Percentiles rank a stretch among this genome's conserved stretches.
Evolutionary conservation across 306 rosid species (phyloP).

Genomic region (Lathyrus oleraceus): DNA sequence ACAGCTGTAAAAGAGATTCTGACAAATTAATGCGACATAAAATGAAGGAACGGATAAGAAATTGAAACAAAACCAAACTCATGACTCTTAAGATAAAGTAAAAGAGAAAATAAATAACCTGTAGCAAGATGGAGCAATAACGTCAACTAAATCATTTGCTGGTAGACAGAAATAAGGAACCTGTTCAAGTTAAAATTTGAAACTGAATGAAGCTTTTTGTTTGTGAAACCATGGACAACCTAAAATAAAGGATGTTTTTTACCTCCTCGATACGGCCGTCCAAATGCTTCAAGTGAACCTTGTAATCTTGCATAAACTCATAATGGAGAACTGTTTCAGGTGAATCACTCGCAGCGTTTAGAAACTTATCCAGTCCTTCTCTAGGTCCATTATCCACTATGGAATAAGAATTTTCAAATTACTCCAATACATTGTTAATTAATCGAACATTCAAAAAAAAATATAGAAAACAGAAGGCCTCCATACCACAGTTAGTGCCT

Average conservation of each 20-base stretch:
- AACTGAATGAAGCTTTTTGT: slow-evolving; percentile 42
- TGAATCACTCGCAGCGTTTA: slow-evolving; percentile 84
- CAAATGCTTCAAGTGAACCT: slow-evolving; percentile 97
- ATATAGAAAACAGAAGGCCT: slow-evolving; percentile 11
- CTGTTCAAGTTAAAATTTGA: slow-evolving; percentile 56
- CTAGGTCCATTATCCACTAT: slow-evolving; percentile 95
- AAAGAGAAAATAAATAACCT: slow-evolving; percentile 56
- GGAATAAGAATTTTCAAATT: slow-evolving; percentile 32
- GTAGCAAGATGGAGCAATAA: slow-evolving; percentile 97
- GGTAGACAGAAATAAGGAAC: slow-evolving; percentile 99
- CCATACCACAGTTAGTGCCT: slow-evolving; percentile 97
- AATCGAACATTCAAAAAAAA: not conserved
- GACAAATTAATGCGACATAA: slow-evolving; percentile 33
- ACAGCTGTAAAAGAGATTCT: slow-evolving; percentile 60
- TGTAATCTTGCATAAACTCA: slow-evolving; percentile 98
- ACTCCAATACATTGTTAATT: not conserved
- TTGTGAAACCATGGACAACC: slow-evolving; percentile 26
- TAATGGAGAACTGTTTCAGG: slow-evolving; percentile 98
- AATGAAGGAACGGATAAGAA: slow-evolving; percentile 15
- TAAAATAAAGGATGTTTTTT: slow-evolving; percentile 22
- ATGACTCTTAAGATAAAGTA: not conserved
- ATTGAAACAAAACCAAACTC: not conserved
- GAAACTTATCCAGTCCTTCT: slow-evolving; percentile 92
- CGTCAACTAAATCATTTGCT: slow-evolving; percentile 95
- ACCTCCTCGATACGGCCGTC: slow-evolving; percentile 98